Percentiles rank a stretch among this genome's conserved stretches.
Conservation (phyloP, 441 rosid genomes). For the Geranium incanum region DNA sequence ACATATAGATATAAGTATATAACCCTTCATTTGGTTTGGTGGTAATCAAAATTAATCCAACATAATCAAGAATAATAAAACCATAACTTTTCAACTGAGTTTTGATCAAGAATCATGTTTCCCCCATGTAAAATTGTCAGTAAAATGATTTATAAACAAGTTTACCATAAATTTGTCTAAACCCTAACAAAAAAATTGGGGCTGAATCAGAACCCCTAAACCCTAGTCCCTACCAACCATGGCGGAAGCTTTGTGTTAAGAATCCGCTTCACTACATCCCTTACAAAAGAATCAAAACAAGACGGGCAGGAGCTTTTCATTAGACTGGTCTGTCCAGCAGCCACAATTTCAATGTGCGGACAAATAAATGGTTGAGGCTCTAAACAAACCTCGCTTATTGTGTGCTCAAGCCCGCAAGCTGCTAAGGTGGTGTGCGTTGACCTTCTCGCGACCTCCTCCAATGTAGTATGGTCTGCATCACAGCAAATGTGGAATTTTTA, state of each 20-base stretch:
- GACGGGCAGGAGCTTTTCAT: constrained; percentile 75
- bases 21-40: no score
- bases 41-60: neutral
- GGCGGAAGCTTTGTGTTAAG: constrained; percentile 63
- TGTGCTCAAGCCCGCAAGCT: constrained; percentile 76
- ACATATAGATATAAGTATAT: no score
- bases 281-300: constrained; percentile 65
- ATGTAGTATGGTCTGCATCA: constrained; percentile 50
- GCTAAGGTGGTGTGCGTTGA: constrained; percentile 76
- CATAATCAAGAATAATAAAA: neutral
- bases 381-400: constrained; percentile 50
- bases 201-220: constrained; percentile 22
- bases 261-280: constrained; percentile 73
- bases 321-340: constrained; percentile 51
- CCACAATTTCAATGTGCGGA: constrained; percentile 43
- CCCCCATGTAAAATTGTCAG: constrained; percentile 28
- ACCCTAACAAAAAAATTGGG: constrained; percentile 23
- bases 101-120: constrained; percentile 30
- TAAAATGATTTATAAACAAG: constrained; percentile 31
- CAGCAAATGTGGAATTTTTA: neutral
- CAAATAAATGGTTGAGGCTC: constrained; percentile 51
- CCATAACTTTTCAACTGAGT: constrained; percentile 24
- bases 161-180: constrained; percentile 32
- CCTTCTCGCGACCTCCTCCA: constrained; percentile 62
- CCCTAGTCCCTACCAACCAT: constrained; percentile 69